Conservation (phyloP, 345 rosid genomes). For the Camelina laxa region DNA sequence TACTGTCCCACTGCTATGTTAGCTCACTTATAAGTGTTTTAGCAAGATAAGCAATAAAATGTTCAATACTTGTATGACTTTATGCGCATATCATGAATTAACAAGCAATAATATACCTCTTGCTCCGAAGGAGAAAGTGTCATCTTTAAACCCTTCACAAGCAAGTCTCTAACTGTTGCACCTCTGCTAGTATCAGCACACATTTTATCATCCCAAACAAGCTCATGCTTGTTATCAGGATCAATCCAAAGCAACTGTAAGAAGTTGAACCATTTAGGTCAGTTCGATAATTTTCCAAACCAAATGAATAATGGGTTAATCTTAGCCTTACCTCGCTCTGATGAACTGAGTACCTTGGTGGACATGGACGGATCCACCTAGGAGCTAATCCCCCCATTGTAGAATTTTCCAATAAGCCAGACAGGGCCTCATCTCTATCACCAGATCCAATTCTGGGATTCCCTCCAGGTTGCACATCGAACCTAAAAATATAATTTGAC, state of each 20-base stretch:
- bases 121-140: constrained; percentile 79
- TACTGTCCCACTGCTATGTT: constrained; percentile 2
- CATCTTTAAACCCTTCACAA: constrained; percentile 84
- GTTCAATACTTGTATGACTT: constrained; percentile 5
- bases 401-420: constrained; percentile 57
- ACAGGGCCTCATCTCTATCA: constrained; percentile 72
- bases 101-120: constrained; percentile 56
- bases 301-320: not conserved
- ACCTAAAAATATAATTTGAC: constrained; percentile 54
- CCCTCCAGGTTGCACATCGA: constrained; percentile 78
- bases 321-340: constrained; percentile 72
- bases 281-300: constrained; percentile 19
- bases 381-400: constrained; percentile 67
- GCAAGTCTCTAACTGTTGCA: constrained; percentile 82
- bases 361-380: constrained; percentile 81
- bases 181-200: constrained; percentile 99
- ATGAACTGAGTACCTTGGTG: constrained; percentile 79
- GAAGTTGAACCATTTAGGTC: constrained; percentile 25
- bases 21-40: constrained; percentile 17
- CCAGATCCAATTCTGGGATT: constrained; percentile 84
- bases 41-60: constrained; percentile 3
- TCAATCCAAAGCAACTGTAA: constrained; percentile 90
- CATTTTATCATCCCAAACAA: constrained; percentile 95
- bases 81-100: constrained; percentile 20
- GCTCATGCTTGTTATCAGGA: constrained; percentile 95